Base-by-base conservation (phyloP, 345 rosid species). In the Ricinus communis region DNA sequence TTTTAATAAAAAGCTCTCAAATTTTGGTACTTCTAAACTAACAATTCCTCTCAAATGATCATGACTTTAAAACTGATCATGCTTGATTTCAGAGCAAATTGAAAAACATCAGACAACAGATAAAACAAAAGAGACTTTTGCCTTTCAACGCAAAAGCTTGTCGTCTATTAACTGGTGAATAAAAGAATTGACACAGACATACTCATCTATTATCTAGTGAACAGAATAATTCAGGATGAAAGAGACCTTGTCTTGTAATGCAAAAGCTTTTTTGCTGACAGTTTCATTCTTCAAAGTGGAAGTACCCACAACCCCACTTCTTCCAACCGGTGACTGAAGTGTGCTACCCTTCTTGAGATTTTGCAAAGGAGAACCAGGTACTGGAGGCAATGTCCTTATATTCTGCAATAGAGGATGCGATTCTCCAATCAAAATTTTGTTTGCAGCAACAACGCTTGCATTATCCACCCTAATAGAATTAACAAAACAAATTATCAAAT, bases 211-310 rank as follows among this genome's bases (percentile, higher is more conserved):
- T 67, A 22, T 73, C 43, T 49, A 10, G 16, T 21, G 30, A 60
- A 14, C n/a, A 28, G 27, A 28, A 5, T 38, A 43, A 36, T 45
- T 9, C 22, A 63, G 51, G 60, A 75, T 5, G 30, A 52, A 74
- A 72, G 59, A 62, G 41, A 94, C 98, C 97, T 94, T 94, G 78
- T 95, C 97, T 80, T 94, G 98, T 80, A 92, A 70, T 27, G 97
- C 93, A 83, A 95, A 95, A 66, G 91, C 89, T 73, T 87, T 90
- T 71, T 71, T 88, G 86, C 85, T 82, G 69, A 86, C 75, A 61
- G 91, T 92, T 84, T 91, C 96, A 75, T 71, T 85, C 87, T 87
- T 90, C 76, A 83, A 75, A 65, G 82, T 77, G 74, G 87, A 57
- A 40, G 81, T 51, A 65, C 77, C 68, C 45, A 45, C 65, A 63